These are phyloP conservation scores for Musa acuminata DNA, from an alignment of 176 grass and related monocot genomes.

Conservation along the genomic window DNA sequence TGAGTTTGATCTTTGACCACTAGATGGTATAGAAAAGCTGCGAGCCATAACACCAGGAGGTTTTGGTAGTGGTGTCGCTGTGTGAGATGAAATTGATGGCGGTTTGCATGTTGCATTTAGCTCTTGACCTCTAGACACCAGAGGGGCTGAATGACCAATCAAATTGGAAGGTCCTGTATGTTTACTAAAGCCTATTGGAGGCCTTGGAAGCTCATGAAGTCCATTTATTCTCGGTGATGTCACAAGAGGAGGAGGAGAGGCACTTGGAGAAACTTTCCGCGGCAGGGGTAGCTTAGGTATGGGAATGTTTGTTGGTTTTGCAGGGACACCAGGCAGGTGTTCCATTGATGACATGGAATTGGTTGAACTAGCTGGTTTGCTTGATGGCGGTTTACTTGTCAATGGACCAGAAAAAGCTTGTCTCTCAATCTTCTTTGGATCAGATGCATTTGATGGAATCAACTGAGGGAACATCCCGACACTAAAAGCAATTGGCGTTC, in stretches of 20 bases:
- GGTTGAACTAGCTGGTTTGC: background rate
- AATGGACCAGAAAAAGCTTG: conserved; percentile 66
- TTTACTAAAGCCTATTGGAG: conserved; percentile 40
- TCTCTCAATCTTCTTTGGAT: conserved; percentile 49
- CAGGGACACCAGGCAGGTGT: conserved; percentile 36
- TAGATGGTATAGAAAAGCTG: conserved; percentile 93
- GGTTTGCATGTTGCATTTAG: conserved; percentile 37
- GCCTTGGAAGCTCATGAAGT: conserved; percentile 87
- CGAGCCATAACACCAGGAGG: conserved; percentile 65
- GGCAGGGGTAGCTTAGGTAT: conserved; percentile 24
- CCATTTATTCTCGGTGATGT: conserved; percentile 80
- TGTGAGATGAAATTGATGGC: conserved; percentile 33
- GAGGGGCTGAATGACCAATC: conserved; percentile 71
- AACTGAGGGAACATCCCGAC: conserved; percentile 29
- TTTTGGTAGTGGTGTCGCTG: conserved; percentile 68
- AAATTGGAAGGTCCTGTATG: conserved; percentile 34
- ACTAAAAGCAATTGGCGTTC: conserved; percentile 24
- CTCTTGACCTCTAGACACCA: conserved; percentile 55
- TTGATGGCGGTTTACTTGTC: conserved; percentile 23
- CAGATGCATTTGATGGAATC: conserved; percentile 19
- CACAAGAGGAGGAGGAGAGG: conserved; percentile 11
- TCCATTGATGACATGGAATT: conserved; percentile 30
- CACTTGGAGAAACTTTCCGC: no score
- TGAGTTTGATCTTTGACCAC: conserved; percentile 33
- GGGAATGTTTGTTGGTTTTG: conserved; percentile 35